Evolutionary conservation across 2,329 filamentous ascomycete species (phyloP).

Genomic region (Neonectria magnoliae): DNA sequence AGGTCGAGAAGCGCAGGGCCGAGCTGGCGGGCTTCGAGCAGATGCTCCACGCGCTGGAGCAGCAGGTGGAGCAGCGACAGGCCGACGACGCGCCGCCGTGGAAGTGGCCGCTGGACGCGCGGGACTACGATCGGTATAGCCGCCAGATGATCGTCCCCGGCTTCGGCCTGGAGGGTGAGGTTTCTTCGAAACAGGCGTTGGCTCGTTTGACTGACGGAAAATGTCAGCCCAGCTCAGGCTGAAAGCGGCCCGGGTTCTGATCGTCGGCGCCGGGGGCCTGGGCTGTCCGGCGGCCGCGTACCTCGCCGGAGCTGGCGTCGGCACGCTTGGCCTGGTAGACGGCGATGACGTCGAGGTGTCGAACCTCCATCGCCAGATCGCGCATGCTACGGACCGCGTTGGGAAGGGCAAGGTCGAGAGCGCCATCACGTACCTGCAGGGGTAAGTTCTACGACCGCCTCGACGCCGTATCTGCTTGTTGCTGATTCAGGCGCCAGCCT

Average conservation of each 20-base stretch:
- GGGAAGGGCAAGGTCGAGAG: conserved; percentile 85
- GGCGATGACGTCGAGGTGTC: conserved; percentile 88
- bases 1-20: conserved; percentile 59
- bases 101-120: conserved; percentile 74
- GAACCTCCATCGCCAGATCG: conserved; percentile 92
- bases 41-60: conserved; percentile 56
- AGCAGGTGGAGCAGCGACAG: conserved; percentile 3
- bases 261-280: conserved; percentile 88
- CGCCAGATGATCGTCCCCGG: conserved; percentile 89
- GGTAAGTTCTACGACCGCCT: conserved; percentile 51
- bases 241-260: conserved; percentile 74
- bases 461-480: no score
- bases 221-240: conserved; percentile 77
- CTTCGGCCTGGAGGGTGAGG: conserved; percentile 76
- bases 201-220: background rate
- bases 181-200: background rate
- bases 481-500: conserved; percentile 57
- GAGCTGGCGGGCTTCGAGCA: conserved; percentile 58
- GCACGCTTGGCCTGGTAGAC: conserved; percentile 84
- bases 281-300: conserved; percentile 95
- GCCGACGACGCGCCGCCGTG: conserved; percentile 33
- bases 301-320: conserved; percentile 87
- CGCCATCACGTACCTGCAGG: conserved; percentile 67
- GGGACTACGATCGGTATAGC: conserved; percentile 88
- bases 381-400: conserved; percentile 77